Conservation (phyloP, 441 rosid genomes). For the Bocquillonia castaneifolia region DNA sequence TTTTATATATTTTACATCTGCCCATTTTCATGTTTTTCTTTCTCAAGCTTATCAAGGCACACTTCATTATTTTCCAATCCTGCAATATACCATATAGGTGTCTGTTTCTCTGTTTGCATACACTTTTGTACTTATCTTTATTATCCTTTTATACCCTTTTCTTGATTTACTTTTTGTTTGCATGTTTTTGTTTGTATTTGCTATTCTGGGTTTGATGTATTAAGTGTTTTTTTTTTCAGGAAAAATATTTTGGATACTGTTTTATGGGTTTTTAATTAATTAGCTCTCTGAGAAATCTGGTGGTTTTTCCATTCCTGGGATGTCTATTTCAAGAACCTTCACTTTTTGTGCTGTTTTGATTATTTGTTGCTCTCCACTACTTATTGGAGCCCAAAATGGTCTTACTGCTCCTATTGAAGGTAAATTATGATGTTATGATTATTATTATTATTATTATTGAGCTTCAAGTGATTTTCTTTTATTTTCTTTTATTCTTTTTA, state of each 20-base stretch:
- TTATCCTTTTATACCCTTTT: neutral
- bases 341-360: slow-evolving; percentile 29
- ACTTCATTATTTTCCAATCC: neutral
- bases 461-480: neutral
- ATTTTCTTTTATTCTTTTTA: neutral
- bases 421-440: slow-evolving; percentile 10
- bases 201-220: no score
- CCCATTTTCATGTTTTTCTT: neutral
- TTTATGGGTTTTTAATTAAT: neutral
- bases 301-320: slow-evolving; percentile 12
- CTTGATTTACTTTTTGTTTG: neutral
- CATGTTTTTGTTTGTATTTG: no score
- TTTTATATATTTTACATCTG: neutral
- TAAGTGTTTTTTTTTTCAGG: neutral
- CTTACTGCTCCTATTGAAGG: slow-evolving; percentile 73
- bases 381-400: slow-evolving; percentile 37
- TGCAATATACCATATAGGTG: neutral
- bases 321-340: slow-evolving; percentile 28
- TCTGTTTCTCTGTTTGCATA: neutral
- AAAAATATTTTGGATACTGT: slow-evolving; percentile 7
- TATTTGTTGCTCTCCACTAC: slow-evolving; percentile 35
- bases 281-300: slow-evolving; percentile 25
- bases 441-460: no score
- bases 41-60: neutral
- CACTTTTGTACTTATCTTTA: neutral